Evolutionary conservation across 2,329 filamentous ascomycete species (phyloP), one percentile per base, ranked within the genome.

Genomic region (Aphanocladium album): DNA sequence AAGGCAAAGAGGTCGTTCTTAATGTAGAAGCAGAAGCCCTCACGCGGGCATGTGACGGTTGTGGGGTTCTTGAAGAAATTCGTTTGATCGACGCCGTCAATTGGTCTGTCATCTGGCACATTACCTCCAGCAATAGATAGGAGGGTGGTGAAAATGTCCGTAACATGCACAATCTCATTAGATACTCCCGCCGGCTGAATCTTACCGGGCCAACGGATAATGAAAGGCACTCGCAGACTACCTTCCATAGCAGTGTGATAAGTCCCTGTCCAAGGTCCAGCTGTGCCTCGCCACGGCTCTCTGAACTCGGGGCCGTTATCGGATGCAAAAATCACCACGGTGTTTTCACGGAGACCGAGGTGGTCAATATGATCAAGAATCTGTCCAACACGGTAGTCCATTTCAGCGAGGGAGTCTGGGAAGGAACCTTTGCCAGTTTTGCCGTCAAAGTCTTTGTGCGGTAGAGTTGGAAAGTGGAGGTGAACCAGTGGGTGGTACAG

Each of bases 161-260:
- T 73, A 5, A 72, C 67, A 21, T 74, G 71, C 0, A 73, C 71
- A 17, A 67, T 72, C 3, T 68, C 66, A 46, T 74, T 74, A 5
- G 69, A 70, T 0, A 64, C 70, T 0, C 64, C 60, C 0, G 64
- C 65, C 12, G 62, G 47, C 0, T 72, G 72, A 0, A 73, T 70
- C 0, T 65, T 56, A 1, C 70, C 68, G 0, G 71, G 71, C 72
- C 72, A 74, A 3, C 70, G 62, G 2, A 74, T 64, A n/a, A 74
- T 74, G 55, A 70, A 73, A 0, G 72, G 72, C 0, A 74, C 72
- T 3, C 72, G 67, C 1, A 74, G 50, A 2, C 72, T 73, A 0
- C 72, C 71, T 35, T 74, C 72, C 72, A 74, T 74, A 1, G 72
- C 71, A 0, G 71, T 74, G 25, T 74, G 71, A 19, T 73, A 74